Base-by-base conservation (phyloP, 139 green algal species). In the Coelastrella sp. region DNA sequence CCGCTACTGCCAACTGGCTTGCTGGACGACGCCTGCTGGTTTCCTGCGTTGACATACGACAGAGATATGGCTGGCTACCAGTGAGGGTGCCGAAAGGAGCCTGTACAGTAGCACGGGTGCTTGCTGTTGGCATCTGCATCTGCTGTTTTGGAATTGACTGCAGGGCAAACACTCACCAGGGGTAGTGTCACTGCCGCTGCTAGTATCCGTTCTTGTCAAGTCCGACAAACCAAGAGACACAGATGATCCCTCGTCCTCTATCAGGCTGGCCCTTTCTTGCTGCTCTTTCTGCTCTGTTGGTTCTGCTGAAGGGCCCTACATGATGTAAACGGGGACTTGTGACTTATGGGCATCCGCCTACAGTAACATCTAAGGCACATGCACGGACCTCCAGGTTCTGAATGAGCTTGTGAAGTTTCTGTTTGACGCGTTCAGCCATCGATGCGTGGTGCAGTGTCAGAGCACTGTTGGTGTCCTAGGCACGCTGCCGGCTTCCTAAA, bases 221-320 rank as follows among this genome's bases (percentile, higher is more conserved):
- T 87, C 82, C 63, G 82, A 87, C 25, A 87, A 25, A 20, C 82
- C 82, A 9, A 87, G 27, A 19, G 82, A 87, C 6, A 87, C 82
- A 63, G 82, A 87, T 6, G 82, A 87, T 14, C 24, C 63, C 10
- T 87, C 82, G 11, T 63, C 82, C 35, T 87, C 82, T 63, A 87
- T 8, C n/a, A 49, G 22, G 49, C 78, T 58, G 15, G 7, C 35
- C 10, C n/a, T 14, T 66, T 1, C 49, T 20, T 65, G 11, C 19
- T 27, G 11, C 65, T 24, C 82, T 87, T 68, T 6, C 25, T 76
- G 61, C 82, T 87, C 17, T 63, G 11, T 6, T 78, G 59, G 27
- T 10, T 59, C 81, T 86, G 59, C 81, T 60, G 81, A 17, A 24
- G 59, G 12, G 5, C 27, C 25, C 82, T 87, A 63, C 81, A 74